Evolutionary conservation across 768 basidiomycete species (phyloP).

Genomic region (Candolleomyces eurysporus): DNA sequence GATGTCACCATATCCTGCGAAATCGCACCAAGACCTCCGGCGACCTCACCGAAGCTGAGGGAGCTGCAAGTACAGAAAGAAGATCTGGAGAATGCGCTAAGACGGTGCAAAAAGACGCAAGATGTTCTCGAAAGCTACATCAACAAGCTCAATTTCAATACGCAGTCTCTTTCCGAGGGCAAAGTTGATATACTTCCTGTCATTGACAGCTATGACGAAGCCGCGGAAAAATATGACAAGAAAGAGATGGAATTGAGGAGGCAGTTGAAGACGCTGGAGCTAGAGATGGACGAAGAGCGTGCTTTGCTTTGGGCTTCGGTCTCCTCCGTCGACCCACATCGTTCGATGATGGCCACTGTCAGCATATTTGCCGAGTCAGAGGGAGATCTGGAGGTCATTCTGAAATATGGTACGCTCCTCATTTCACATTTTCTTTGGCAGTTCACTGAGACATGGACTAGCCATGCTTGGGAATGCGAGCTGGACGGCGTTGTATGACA

Average conservation of each 20-base stretch:
- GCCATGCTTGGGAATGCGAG: conserved; percentile 18
- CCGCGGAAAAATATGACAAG: conserved; percentile 22
- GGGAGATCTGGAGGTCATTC: conserved; percentile 26
- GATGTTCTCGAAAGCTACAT: conserved; percentile 25
- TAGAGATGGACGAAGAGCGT: conserved; percentile 19
- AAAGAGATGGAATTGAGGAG: conserved; percentile 19
- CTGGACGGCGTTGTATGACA: conserved; percentile 37
- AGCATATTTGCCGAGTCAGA: conserved; percentile 23
- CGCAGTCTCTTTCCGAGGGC: conserved; percentile 16
- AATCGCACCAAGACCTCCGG: conserved; percentile 4
- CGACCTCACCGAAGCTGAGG: conserved; percentile 21
- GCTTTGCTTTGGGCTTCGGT: conserved; percentile 8
- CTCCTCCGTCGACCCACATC: conserved; percentile 14
- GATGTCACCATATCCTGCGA: conserved; percentile 29
- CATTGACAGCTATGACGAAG: conserved; percentile 21
- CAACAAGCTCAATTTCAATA: conserved; percentile 22
- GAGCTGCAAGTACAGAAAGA: conserved; percentile 17
- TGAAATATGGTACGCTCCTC: conserved; percentile 30
- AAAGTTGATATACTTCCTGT: conserved; percentile 22
- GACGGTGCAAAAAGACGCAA: conserved; percentile 21
- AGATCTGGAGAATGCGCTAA: conserved; percentile 17
- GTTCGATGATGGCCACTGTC: conserved; percentile 21
- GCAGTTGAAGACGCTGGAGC: conserved; percentile 14
- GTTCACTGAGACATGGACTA: no score
- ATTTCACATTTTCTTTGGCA: background rate